phyloP scores from a whole-genome alignment of 179 eudicot species.

The Carnegiea gigantea region DNA sequence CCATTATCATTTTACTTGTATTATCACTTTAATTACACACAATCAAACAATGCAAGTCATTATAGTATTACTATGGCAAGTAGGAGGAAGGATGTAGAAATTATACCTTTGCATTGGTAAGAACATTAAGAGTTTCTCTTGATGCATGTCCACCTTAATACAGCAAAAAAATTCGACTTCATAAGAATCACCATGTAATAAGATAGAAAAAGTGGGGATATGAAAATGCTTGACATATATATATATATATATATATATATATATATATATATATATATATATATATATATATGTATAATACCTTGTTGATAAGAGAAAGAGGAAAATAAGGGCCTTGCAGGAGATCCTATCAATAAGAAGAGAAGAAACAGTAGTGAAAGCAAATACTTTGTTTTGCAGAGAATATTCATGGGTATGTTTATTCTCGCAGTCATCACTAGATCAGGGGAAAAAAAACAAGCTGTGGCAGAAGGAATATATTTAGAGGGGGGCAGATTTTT shows the following conservation, averaged over 20 bases:
- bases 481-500: too few relatives aligned
- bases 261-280: too few relatives aligned
- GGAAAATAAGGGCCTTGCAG: not conserved
- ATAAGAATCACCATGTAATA: not conserved
- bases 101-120: not conserved
- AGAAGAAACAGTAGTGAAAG: not conserved
- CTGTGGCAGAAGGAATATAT: not conserved
- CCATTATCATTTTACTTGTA: too few relatives aligned
- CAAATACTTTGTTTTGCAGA: not conserved
- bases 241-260: too few relatives aligned
- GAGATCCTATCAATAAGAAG: not conserved
- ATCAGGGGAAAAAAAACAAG: not conserved
- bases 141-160: not conserved
- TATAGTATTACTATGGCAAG: not conserved
- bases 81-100: not conserved
- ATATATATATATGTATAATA: not conserved
- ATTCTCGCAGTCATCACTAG: slow-evolving; percentile 3
- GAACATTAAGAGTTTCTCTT: not conserved
- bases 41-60: too few relatives aligned
- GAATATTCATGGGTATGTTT: slow-evolving; percentile 5
- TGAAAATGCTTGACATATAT: not conserved
- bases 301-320: not conserved
- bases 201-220: not conserved
- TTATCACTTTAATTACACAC: too few relatives aligned
- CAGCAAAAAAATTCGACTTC: not conserved